Evolutionary conservation across 2,329 filamentous ascomycete species (phyloP), one percentile per base, ranked within the genome.

Genomic region (Beauveria scarabaeidicola): DNA sequence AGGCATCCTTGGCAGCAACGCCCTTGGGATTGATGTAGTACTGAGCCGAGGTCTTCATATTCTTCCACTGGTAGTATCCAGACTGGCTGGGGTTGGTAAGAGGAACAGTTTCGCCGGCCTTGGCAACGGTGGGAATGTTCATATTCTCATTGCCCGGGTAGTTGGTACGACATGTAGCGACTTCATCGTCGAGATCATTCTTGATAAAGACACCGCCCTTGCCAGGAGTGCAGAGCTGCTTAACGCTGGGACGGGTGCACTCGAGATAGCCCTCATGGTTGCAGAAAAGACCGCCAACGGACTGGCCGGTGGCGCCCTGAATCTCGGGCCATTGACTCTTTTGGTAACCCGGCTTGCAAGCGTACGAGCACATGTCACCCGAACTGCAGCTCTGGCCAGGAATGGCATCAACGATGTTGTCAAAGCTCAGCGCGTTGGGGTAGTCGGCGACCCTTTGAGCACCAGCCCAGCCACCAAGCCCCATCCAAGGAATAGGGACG

Each of bases 1-100:
- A 99, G 54, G 84, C 89, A 13, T 92, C 75, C 64, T 84, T 72
- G 61, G 85, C 76, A 19, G 75, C 67, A 57, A 88, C 78, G 62
- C 91, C 91, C 66, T 84, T 81, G 68, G 89, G 89, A 83, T 97
- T 97, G 75, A 97, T 83, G 72, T 99, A 99, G 82, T 96, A 97
- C 77, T 97, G 94, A 48, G 92, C 92, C 52, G 90, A 92, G 56
- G 94, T 97, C 54, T 77, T 67, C 72, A 82, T 81, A 67, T 83
- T 83, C 68, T 90, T 66, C 90, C 90, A 96, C 63, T 79, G 75
- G 79, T 91, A 97, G 79, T 93, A 96, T 54, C 77, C 79, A 52
- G 72, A 70, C 62, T 86, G 84, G 64, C 88, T 76, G 51, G 93
- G 89, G 78, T 90, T 93, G 70, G 89, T 90, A 64, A 99, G 76